Evolutionary conservation across 2,329 filamentous ascomycete species (phyloP).

Genomic region (Trichoderma breve): DNA sequence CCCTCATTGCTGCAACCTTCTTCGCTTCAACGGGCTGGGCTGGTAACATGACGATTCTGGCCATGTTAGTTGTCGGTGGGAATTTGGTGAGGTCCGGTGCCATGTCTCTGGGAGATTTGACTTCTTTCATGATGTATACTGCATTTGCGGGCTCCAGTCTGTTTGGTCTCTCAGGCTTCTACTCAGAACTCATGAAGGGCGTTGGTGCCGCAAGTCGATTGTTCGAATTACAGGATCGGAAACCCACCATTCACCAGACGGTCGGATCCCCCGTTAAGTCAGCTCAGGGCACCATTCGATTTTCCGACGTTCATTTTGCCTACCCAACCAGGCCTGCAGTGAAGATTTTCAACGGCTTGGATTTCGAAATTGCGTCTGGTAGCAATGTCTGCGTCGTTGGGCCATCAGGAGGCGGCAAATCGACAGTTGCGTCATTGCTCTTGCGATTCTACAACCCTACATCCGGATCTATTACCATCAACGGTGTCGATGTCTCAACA

Average conservation of each 20-base stretch:
- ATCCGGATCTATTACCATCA: conserved; percentile 73
- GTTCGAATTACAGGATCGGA: conserved; percentile 91
- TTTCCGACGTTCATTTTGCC: conserved; percentile 80
- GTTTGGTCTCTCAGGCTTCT: conserved; percentile 92
- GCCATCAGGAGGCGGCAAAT: conserved; percentile 93
- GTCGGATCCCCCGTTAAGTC: conserved; percentile 75
- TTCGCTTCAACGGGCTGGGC: conserved; percentile 84
- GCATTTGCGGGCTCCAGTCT: conserved; percentile 82
- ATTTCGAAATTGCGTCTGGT: conserved; percentile 88
- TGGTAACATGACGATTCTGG: conserved; percentile 94
- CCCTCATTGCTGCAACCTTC: conserved; percentile 85
- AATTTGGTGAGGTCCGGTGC: conserved; percentile 82
- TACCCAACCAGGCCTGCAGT: conserved; percentile 94
- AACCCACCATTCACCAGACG: conserved; percentile 83
- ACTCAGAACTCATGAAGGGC: conserved; percentile 98
- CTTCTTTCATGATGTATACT: conserved; percentile 98
- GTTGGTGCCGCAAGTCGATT: conserved; percentile 94
- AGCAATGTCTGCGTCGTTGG: conserved; percentile 96
- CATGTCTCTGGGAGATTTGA: conserved; percentile 88
- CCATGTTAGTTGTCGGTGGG: conserved; percentile 85
- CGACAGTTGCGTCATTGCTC: conserved; percentile 87
- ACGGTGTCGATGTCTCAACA: conserved; percentile 74
- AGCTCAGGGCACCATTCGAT: conserved; percentile 84
- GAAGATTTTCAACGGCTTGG: conserved; percentile 81
- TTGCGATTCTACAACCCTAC: conserved; percentile 88